Conservation (phyloP, 305 asterid species). For the Rubia peregrina region DNA sequence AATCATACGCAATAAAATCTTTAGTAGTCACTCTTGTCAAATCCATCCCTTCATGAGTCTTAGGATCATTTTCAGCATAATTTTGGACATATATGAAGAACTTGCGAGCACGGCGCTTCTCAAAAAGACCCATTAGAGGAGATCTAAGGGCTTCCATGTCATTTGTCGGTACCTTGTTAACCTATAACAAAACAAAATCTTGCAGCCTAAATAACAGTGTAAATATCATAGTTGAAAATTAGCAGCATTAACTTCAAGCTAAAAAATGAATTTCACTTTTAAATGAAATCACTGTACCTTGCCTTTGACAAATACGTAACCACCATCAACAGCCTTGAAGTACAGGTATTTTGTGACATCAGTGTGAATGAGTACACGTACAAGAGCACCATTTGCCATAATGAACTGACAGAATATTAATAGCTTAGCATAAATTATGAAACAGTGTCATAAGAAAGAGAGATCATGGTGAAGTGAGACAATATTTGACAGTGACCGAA, state of each 20-base stretch:
- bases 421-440: constrained; percentile 18
- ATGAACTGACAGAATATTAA: constrained; percentile 54
- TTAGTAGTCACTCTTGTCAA: constrained; percentile 70
- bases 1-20: constrained; percentile 76
- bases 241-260: constrained; percentile 6
- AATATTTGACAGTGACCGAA: constrained; percentile 16
- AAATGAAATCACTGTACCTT: constrained; percentile 44
- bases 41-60: constrained; percentile 96
- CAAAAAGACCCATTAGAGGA: constrained; percentile 97
- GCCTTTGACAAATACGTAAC: constrained; percentile 82
- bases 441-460: constrained; percentile 6
- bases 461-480: constrained; percentile 1
- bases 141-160: constrained; percentile 99
- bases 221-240: no score
- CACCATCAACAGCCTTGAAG: constrained; percentile 93
- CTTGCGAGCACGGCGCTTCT: constrained; percentile 94
- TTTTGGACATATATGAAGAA: constrained; percentile 90
- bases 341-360: constrained; percentile 82
- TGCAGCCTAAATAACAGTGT: no score
- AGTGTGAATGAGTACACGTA: constrained; percentile 89
- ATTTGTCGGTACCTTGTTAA: constrained; percentile 95
- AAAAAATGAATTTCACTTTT: background rate
- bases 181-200: no score
- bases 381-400: constrained; percentile 96
- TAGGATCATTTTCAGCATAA: constrained; percentile 79